A percentile compares a stretch with the other conserved stretches of the same genome.
Conservation (phyloP, 345 rosid species). For the Excoecaria agallocha region DNA sequence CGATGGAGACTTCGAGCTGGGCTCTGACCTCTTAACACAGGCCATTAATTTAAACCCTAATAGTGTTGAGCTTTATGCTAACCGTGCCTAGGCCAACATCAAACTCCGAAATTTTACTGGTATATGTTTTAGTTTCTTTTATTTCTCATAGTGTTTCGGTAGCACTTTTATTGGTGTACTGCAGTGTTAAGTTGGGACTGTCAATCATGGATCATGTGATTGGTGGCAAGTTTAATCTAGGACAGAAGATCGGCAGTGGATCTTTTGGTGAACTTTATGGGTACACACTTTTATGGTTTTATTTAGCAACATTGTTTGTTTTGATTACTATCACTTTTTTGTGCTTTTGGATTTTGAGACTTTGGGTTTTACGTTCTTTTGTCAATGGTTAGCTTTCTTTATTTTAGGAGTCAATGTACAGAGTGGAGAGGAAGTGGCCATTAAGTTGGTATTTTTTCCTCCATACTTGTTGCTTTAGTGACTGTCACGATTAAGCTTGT, state of each 20-base stretch:
- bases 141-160: background rate
- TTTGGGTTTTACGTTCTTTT: slow-evolving; percentile 7
- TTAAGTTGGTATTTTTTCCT: too few species aligned
- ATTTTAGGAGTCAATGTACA: slow-evolving; percentile 53
- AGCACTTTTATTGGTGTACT: background rate
- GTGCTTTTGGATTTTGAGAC: background rate
- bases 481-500: too few species aligned
- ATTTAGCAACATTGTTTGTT: background rate
- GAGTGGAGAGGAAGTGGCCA: too few species aligned
- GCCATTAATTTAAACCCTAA: too few species aligned
- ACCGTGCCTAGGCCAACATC: too few species aligned
- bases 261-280: slow-evolving; percentile 87
- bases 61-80: too few species aligned
- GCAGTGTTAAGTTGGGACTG: slow-evolving; percentile 6
- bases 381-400: slow-evolving; percentile 3
- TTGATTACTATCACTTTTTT: background rate
- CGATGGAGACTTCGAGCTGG: too few species aligned
- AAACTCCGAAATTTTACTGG: too few species aligned
- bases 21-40: too few species aligned
- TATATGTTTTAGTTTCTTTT: too few species aligned
- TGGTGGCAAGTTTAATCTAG: slow-evolving; percentile 86
- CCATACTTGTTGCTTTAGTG: too few species aligned
- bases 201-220: slow-evolving; percentile 54
- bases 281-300: slow-evolving; percentile 31
- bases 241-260: slow-evolving; percentile 94